These are phyloP conservation scores for Dothideomycetes sp. DNA, from an alignment of 2,329 filamentous ascomycete genomes.

Conservation along the genomic window DNA sequence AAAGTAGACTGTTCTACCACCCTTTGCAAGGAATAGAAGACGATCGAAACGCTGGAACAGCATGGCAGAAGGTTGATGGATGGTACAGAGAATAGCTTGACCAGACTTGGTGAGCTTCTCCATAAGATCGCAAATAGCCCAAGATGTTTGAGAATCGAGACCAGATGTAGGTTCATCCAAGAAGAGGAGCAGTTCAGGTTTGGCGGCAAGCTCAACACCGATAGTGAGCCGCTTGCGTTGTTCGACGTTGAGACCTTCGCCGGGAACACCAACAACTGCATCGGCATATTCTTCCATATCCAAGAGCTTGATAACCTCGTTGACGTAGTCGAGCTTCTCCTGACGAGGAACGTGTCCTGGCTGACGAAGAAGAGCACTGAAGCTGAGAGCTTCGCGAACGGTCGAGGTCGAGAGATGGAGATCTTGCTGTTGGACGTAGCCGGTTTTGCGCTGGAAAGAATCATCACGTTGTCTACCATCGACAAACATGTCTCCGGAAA, in stretches of 20 bases:
- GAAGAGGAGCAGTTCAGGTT: slow-evolving; percentile 67
- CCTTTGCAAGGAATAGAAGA: slow-evolving; percentile 66
- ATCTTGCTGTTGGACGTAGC: slow-evolving; percentile 60
- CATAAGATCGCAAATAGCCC: slow-evolving; percentile 70
- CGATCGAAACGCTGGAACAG: slow-evolving; percentile 85
- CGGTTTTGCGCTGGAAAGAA: slow-evolving; percentile 56
- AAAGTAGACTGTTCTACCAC: slow-evolving; percentile 77
- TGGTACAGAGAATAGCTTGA: slow-evolving; percentile 83
- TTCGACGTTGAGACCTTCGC: slow-evolving; percentile 54
- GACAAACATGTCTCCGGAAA: slow-evolving; percentile 58
- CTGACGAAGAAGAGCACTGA: slow-evolving; percentile 51
- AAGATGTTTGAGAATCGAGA: slow-evolving; percentile 62
- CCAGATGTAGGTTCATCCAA: slow-evolving; percentile 71
- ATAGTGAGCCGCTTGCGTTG: slow-evolving; percentile 60
- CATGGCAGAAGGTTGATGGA: slow-evolving; percentile 79
- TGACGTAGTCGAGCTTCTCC: slow-evolving; percentile 56
- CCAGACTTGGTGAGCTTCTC: slow-evolving; percentile 68
- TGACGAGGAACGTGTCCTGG: slow-evolving; percentile 43
- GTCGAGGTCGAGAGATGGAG: slow-evolving; percentile 48
- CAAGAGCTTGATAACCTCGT: slow-evolving; percentile 55
- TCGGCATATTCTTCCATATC: slow-evolving; percentile 59
- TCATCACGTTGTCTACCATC: slow-evolving; percentile 48
- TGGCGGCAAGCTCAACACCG: slow-evolving; percentile 51
- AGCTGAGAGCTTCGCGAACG: slow-evolving; percentile 46
- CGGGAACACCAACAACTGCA: slow-evolving; percentile 54